Conservation (phyloP, 2,329 filamentous ascomycete species). For the Podosphaera fusca region DNA sequence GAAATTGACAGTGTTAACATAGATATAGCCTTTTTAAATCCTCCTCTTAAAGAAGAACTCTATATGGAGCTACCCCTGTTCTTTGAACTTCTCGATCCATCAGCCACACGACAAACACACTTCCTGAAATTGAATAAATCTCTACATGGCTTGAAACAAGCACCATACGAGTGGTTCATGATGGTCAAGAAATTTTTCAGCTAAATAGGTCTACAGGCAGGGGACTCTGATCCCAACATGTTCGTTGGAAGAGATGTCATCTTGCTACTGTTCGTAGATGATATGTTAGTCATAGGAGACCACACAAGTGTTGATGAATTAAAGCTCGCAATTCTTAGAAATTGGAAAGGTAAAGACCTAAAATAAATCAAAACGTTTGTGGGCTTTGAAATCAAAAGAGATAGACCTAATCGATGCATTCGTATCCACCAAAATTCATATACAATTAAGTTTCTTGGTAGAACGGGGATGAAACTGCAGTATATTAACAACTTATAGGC, state of each 20-base stretch:
- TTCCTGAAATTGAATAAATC: too few relatives aligned
- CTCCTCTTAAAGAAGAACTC: too few relatives aligned
- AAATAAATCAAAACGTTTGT: neutral
- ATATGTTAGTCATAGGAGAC: neutral
- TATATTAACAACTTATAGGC: neutral
- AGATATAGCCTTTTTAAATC: too few relatives aligned
- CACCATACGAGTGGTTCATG: neutral
- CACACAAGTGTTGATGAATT: neutral
- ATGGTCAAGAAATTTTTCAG: neutral
- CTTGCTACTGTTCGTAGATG: neutral
- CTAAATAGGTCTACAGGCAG: neutral
- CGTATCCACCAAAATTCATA: neutral
- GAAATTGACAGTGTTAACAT: too few relatives aligned
- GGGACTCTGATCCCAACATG: neutral
- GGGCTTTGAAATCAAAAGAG: neutral
- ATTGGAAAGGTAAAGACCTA: neutral
- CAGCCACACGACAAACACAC: too few relatives aligned
- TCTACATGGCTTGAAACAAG: neutral
- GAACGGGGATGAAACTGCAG: neutral
- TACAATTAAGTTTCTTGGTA: neutral
- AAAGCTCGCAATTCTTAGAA: neutral
- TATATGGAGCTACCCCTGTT: too few relatives aligned
- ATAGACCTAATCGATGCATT: neutral
- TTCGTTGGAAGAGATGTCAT: neutral
- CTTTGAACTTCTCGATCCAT: too few relatives aligned